These are phyloP conservation scores for Chrysoporthe austroafricana DNA, from an alignment of 2,329 filamentous ascomycete genomes.

Conservation along the genomic window DNA sequence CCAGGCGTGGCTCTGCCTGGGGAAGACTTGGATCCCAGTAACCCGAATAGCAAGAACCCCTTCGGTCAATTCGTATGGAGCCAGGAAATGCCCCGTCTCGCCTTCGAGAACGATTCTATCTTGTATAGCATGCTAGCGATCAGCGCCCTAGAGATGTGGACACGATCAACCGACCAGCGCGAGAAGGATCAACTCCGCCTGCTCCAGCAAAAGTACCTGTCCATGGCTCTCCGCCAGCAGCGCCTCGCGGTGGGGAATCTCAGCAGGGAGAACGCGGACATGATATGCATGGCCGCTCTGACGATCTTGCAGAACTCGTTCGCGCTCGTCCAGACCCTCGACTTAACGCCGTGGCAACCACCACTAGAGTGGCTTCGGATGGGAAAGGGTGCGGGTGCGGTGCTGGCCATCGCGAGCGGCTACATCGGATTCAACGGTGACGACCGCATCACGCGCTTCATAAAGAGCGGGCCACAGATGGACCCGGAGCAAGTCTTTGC, in stretches of 20 bases:
- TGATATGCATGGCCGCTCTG: slow-evolving; percentile 41
- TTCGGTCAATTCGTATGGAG: slow-evolving; percentile 35
- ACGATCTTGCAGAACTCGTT: slow-evolving; percentile 43
- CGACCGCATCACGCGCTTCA: slow-evolving; percentile 36
- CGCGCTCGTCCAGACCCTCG: slow-evolving; percentile 43
- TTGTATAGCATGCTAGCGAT: slow-evolving; percentile 42
- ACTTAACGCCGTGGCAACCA: slow-evolving; percentile 42
- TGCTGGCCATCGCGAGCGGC: slow-evolving; percentile 37
- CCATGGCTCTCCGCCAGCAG: slow-evolving; percentile 43
- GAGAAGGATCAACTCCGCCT: slow-evolving; percentile 30
- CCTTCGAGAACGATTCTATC: slow-evolving; percentile 39
- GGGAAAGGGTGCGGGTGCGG: slow-evolving; percentile 40
- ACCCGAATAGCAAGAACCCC: neutral
- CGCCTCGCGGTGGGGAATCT: slow-evolving; percentile 41
- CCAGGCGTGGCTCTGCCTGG: slow-evolving; percentile 14
- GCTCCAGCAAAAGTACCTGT: slow-evolving; percentile 43
- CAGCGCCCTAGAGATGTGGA: slow-evolving; percentile 44
- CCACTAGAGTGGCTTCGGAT: slow-evolving; percentile 43
- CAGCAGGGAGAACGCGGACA: slow-evolving; percentile 38
- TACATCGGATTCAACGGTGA: slow-evolving; percentile 31
- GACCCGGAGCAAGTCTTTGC: slow-evolving; percentile 39
- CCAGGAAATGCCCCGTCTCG: slow-evolving; percentile 40
- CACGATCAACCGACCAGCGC: slow-evolving; percentile 23
- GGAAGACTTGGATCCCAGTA: neutral
- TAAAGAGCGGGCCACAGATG: slow-evolving; percentile 36